phyloP scores from a whole-genome alignment of 352 stramenopile species.

The Blastocystis sp. region DNA sequence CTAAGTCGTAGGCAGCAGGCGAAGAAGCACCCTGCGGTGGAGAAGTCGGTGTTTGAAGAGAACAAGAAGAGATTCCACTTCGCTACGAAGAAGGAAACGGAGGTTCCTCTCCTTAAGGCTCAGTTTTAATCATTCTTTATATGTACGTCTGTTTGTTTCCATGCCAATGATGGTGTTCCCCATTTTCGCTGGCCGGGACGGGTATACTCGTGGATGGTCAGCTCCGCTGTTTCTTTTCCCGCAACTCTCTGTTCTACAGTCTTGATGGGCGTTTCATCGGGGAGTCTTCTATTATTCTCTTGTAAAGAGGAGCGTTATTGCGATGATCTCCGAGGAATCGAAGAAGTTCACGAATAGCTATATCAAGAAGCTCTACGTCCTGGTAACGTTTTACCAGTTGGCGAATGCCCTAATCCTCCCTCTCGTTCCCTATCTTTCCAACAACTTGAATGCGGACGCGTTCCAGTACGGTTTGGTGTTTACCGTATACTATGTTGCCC shows the following conservation, averaged over 20 bases:
- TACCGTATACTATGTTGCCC: conserved; percentile 58
- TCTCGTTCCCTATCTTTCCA: conserved; percentile 49
- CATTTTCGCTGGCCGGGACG: no score
- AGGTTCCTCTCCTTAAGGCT: conserved; percentile 49
- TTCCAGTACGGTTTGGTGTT: conserved; percentile 37
- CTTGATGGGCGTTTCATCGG: not conserved
- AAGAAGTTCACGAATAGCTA: conserved; percentile 17
- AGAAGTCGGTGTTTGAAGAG: conserved; percentile 39
- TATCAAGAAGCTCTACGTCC: conserved; percentile 41
- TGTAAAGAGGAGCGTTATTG: not conserved
- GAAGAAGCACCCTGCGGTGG: conserved; percentile 2
- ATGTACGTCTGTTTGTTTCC: conserved; percentile 20
- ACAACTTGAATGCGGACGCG: conserved; percentile 37
- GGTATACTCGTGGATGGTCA: no score
- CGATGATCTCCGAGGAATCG: conserved; percentile 13
- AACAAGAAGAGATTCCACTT: conserved; percentile 68
- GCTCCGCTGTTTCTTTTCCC: not conserved
- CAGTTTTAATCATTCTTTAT: conserved; percentile 41
- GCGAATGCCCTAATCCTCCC: conserved; percentile 50
- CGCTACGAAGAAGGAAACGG: conserved; percentile 2
- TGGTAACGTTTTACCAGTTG: conserved; percentile 43
- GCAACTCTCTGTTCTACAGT: not conserved
- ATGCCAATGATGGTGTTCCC: not conserved
- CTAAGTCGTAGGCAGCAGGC: conserved; percentile 55
- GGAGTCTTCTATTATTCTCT: not conserved